Conservation (phyloP, 345 rosid species). For the Eucalyptus albens region DNA sequence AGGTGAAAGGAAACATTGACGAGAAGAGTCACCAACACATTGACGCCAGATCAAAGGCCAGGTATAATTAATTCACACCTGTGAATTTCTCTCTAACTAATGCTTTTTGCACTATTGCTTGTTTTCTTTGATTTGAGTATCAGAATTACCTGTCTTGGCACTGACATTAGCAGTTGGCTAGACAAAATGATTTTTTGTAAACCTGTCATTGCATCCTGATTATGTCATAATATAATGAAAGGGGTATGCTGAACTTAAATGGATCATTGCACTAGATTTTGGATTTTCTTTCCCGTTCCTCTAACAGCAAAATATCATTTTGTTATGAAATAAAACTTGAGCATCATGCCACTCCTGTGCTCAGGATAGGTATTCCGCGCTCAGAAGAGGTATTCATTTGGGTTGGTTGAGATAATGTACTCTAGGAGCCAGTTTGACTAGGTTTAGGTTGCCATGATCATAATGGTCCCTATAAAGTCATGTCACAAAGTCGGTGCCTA, state of each 20-base stretch:
- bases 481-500: neutral
- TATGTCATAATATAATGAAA: neutral
- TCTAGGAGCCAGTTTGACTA: neutral
- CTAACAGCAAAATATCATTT: neutral
- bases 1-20: slow-evolving; percentile 34
- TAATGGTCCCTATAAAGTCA: neutral
- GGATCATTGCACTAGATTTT: neutral
- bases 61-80: slow-evolving; percentile 25
- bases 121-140: neutral
- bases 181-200: neutral
- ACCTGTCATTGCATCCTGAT: neutral
- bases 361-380: neutral
- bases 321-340: neutral
- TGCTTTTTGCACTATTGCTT: neutral
- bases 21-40: slow-evolving; percentile 16
- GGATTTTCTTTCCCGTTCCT: neutral
- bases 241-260: neutral
- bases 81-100: neutral
- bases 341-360: neutral
- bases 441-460: neutral
- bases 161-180: neutral
- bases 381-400: neutral
- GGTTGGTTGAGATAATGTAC: neutral
- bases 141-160: neutral
- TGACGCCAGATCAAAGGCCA: slow-evolving; percentile 86